A percentile compares a stretch with the other conserved stretches of the same genome.
Evolutionary conservation across 768 basidiomycete genomes (phyloP).

Genomic region (Pleurotus eryngii): DNA sequence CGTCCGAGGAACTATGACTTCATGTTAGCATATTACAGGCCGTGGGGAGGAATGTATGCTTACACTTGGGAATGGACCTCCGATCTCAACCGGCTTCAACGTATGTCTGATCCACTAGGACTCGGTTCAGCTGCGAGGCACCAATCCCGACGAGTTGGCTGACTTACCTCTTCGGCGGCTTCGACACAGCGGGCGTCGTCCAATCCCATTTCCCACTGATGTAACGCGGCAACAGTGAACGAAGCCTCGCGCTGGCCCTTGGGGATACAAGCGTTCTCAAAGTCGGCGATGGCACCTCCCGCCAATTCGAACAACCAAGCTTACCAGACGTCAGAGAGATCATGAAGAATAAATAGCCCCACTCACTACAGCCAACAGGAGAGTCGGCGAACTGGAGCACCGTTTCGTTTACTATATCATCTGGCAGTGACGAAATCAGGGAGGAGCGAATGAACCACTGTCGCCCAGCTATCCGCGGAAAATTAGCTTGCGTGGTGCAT

Average conservation of each 20-base stretch:
- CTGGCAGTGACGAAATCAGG: conserved; percentile 78
- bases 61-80: conserved; percentile 84
- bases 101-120: conserved; percentile 76
- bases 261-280: conserved; percentile 71
- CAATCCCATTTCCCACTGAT: conserved; percentile 88
- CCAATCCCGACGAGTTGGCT: not conserved
- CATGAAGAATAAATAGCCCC: not conserved
- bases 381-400: conserved; percentile 78
- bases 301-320: conserved; percentile 94
- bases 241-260: conserved; percentile 74
- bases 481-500: not conserved
- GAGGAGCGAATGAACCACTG: conserved; percentile 93
- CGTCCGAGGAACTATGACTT: conserved; percentile 67
- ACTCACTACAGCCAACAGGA: conserved; percentile 89
- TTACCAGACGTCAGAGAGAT: conserved; percentile 21
- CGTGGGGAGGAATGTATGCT: conserved; percentile 26
- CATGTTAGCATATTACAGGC: conserved; percentile 13
- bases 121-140: no score
- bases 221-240: conserved; percentile 86
- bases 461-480: conserved; percentile 52
- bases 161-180: conserved; percentile 74
- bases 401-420: conserved; percentile 82
- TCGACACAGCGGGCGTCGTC: conserved; percentile 78
- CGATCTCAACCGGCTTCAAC: conserved; percentile 65
- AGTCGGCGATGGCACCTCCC: conserved; percentile 75